Percentiles rank a stretch among this genome's conserved stretches.
Conservation (phyloP, 2,329 filamentous ascomycete species). For the Coniochaeta sp. region DNA sequence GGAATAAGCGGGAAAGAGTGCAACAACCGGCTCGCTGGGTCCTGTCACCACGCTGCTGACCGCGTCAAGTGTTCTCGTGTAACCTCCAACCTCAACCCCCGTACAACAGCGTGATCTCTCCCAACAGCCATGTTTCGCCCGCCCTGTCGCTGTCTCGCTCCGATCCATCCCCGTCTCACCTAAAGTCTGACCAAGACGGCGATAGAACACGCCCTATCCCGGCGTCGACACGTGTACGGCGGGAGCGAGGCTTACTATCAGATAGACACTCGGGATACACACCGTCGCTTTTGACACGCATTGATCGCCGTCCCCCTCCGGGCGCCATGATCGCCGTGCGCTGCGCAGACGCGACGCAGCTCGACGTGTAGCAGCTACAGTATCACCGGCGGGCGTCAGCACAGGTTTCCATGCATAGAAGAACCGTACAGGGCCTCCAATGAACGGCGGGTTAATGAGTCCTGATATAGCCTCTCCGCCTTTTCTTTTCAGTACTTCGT, state of each 20-base stretch:
- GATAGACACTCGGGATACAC: not conserved
- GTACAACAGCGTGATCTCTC: not conserved
- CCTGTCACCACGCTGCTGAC: not conserved
- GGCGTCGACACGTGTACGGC: not conserved
- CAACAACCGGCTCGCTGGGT: no score
- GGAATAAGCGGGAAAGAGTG: no score
- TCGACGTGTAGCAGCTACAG: no score
- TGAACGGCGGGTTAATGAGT: no score
- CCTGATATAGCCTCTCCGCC: no score
- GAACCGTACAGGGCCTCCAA: no score
- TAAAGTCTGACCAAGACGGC: not conserved
- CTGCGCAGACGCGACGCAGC: no score
- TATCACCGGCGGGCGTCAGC: no score
- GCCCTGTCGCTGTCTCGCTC: not conserved
- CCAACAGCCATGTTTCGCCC: not conserved
- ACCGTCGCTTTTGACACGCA: not conserved
- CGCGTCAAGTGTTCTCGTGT: not conserved
- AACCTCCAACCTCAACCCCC: not conserved
- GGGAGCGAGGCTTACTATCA: not conserved
- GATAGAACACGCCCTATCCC: not conserved
- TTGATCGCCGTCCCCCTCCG: not conserved
- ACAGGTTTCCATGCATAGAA: no score
- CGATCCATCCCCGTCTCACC: not conserved
- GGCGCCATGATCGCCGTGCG: no score
- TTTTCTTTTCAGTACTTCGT: no score